Evolutionary conservation across 2,329 filamentous ascomycete genomes (phyloP).

Genomic region (Aspergillus texensis): DNA sequence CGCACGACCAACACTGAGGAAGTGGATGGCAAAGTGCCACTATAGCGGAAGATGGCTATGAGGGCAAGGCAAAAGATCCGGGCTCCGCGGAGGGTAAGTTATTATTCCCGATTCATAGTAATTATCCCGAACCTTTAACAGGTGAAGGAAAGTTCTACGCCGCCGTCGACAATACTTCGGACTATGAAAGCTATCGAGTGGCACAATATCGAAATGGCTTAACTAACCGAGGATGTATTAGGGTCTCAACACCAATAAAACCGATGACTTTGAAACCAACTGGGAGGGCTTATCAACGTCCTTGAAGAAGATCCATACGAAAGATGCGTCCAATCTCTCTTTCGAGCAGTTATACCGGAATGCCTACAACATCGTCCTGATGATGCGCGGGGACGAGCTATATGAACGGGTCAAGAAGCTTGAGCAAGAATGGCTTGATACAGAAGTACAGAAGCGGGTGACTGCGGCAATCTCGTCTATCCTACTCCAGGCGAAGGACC

Average conservation of each 20-base stretch:
- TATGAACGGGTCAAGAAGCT: slow-evolving; percentile 81
- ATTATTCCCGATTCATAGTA: background rate
- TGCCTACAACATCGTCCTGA: slow-evolving; percentile 89
- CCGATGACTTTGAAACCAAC: slow-evolving; percentile 79
- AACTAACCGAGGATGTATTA: slow-evolving; percentile 33
- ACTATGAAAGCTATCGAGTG: background rate
- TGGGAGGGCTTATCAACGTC: slow-evolving; percentile 79
- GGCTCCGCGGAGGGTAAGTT: slow-evolving; percentile 67
- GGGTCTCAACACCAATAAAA: slow-evolving; percentile 59
- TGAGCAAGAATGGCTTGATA: slow-evolving; percentile 78
- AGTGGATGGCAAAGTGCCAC: slow-evolving; percentile 15
- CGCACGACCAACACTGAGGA: background rate
- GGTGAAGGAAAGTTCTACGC: background rate
- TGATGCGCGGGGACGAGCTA: slow-evolving; percentile 79
- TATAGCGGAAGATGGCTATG: slow-evolving; percentile 50
- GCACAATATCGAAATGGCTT: background rate
- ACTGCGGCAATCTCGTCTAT: slow-evolving; percentile 70
- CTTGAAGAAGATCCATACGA: slow-evolving; percentile 84
- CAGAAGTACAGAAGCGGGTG: slow-evolving; percentile 72
- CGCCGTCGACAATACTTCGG: background rate
- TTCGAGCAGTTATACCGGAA: slow-evolving; percentile 96
- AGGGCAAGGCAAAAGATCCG: slow-evolving; percentile 66
- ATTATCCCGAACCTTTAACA: slow-evolving; percentile 6
- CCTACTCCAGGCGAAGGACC: slow-evolving; percentile 59
- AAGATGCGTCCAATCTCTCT: slow-evolving; percentile 84